Evolutionary conservation across 768 basidiomycete genomes (phyloP).

Genomic region (Calocybe indica): DNA sequence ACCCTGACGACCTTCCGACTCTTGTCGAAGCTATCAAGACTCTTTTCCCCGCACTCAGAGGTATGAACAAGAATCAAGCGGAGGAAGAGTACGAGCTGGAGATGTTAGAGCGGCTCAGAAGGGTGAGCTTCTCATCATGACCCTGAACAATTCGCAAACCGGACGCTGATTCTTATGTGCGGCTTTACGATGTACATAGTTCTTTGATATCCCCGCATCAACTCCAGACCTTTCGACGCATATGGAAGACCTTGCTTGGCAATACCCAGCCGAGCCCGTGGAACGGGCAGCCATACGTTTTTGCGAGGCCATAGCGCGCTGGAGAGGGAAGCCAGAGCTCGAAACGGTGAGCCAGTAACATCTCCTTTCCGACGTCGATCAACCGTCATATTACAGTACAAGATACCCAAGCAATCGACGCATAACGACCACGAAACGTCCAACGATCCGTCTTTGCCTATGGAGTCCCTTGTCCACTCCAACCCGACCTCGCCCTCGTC

Average conservation of each 20-base stretch:
- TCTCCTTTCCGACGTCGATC: slow-evolving; percentile 12
- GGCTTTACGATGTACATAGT: slow-evolving; percentile 34
- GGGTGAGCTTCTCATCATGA: slow-evolving; percentile 39
- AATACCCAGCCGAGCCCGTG: slow-evolving; percentile 76
- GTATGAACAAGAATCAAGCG: slow-evolving; percentile 35
- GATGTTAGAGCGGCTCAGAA: slow-evolving; percentile 65
- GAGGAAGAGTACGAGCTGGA: slow-evolving; percentile 71
- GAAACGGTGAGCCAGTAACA: slow-evolving; percentile 49
- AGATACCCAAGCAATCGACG: slow-evolving; percentile 36
- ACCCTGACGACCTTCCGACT: slow-evolving; percentile 73
- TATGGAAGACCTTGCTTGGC: slow-evolving; percentile 74
- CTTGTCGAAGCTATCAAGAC: slow-evolving; percentile 60
- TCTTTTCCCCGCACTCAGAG: slow-evolving; percentile 57
- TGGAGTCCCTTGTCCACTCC: slow-evolving; percentile 67
- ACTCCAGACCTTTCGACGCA: slow-evolving; percentile 75
- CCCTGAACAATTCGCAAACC: neutral
- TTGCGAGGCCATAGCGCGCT: slow-evolving; percentile 75
- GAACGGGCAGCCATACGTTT: slow-evolving; percentile 75
- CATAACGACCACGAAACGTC: slow-evolving; percentile 20
- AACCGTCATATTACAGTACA: slow-evolving; percentile 40
- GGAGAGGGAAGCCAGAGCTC: slow-evolving; percentile 82
- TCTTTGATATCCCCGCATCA: slow-evolving; percentile 66
- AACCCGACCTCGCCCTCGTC: slow-evolving; percentile 52
- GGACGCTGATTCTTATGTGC: neutral
- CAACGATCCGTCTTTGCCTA: slow-evolving; percentile 40